Evolutionary conservation across 169 alveolate genomes (phyloP).

Genomic region (Plasmodium chabaudi): DNA sequence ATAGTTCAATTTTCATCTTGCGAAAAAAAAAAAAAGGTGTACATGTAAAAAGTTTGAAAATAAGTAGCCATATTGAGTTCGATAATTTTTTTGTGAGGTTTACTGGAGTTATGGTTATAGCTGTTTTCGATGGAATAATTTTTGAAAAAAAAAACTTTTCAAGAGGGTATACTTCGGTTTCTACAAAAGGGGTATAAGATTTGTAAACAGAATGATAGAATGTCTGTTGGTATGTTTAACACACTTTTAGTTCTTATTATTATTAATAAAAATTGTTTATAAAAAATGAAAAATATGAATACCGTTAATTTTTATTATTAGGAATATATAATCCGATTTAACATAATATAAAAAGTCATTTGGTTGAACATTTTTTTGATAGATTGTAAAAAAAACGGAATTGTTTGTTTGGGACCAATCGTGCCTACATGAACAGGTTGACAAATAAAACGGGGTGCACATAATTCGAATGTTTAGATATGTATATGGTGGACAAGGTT

Average conservation of each 20-base stretch:
- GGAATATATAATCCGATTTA: not conserved
- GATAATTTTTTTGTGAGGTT: not conserved
- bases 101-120: conserved; percentile 37
- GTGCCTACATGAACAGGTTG: conserved; percentile 1
- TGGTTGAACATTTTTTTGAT: conserved; percentile 20
- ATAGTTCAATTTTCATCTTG: conserved; percentile 54
- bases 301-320: conserved; percentile 23
- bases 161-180: conserved; percentile 21
- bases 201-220: not conserved
- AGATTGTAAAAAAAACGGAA: conserved; percentile 14
- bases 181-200: conserved; percentile 1
- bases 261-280: not conserved
- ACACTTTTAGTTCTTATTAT: not conserved
- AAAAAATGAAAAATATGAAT: not conserved
- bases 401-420: conserved; percentile 53
- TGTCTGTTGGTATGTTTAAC: not conserved
- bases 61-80: not conserved
- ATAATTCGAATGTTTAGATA: not conserved
- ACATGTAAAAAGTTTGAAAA: not conserved
- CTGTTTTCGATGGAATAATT: conserved; percentile 16
- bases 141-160: conserved; percentile 32
- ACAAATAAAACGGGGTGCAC: not conserved
- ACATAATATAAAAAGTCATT: conserved; percentile 19
- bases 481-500: no score
- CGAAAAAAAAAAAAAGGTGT: not conserved